These are phyloP conservation scores for Biscogniauxia sp. DNA, from an alignment of 2,329 filamentous ascomycete genomes.

Conservation along the genomic window DNA sequence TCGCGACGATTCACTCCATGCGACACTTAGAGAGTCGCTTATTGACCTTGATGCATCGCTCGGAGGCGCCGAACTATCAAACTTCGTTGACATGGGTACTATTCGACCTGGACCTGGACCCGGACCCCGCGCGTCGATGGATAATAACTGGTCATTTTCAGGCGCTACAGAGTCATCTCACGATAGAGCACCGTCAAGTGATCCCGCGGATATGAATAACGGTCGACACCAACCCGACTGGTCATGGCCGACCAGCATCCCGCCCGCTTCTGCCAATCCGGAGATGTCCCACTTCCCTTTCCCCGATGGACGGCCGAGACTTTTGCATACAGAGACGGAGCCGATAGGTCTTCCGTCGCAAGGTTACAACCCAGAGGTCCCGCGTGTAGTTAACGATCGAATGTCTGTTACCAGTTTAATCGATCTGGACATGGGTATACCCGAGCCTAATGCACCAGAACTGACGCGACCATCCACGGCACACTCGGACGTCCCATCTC, in stretches of 20 bases:
- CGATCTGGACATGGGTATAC: conserved; percentile 54
- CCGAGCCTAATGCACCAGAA: conserved; percentile 49
- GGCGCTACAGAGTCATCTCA: conserved; percentile 40
- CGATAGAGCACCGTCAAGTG: conserved; percentile 53
- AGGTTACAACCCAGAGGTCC: conserved; percentile 40
- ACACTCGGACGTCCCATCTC: conserved; percentile 56
- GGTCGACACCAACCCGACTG: conserved; percentile 54
- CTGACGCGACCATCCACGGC: conserved; percentile 54
- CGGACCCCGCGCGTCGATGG: conserved; percentile 43
- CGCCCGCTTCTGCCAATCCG: conserved; percentile 52
- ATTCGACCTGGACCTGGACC: conserved; percentile 44
- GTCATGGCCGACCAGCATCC: conserved; percentile 56
- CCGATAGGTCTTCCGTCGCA: conserved; percentile 42
- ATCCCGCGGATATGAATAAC: conserved; percentile 53
- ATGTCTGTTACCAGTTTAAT: conserved; percentile 48
- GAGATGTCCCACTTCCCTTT: conserved; percentile 52
- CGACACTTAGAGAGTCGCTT: conserved; percentile 58
- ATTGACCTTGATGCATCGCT: conserved; percentile 64
- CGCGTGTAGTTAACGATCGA: conserved; percentile 37
- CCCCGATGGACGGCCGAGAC: conserved; percentile 40
- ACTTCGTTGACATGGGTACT: conserved; percentile 61
- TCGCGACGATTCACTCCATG: conserved; percentile 52
- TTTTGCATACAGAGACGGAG: conserved; percentile 52
- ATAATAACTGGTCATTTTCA: conserved; percentile 47
- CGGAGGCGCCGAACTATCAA: conserved; percentile 52